A percentile compares a stretch with the other conserved stretches of the same genome.
These are phyloP conservation scores for Monosporascus sp. DNA, from an alignment of 2,329 filamentous ascomycete species.

Conservation along the genomic window DNA sequence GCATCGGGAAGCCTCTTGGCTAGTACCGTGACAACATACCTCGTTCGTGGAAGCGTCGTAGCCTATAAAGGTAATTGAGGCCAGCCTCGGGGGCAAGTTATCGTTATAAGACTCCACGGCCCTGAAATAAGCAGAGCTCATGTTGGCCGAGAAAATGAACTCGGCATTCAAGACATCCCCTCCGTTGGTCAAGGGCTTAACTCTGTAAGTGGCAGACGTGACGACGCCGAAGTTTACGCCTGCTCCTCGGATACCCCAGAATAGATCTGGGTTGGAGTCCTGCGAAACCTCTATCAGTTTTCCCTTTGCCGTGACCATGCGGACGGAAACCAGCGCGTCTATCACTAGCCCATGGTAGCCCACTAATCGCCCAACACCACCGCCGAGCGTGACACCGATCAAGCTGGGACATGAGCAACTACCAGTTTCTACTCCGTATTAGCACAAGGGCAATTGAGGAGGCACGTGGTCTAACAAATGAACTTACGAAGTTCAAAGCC, in stretches of 20 bases:
- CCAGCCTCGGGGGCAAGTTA: not conserved
- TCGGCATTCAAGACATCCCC: not conserved
- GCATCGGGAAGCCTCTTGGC: not conserved
- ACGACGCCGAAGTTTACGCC: conserved; percentile 21
- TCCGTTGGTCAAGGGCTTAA: not conserved
- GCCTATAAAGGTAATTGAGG: not conserved
- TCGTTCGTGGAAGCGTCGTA: not conserved
- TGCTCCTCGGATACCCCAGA: conserved; percentile 21
- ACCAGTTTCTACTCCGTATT: conserved; percentile 2
- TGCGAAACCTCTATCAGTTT: conserved; percentile 9
- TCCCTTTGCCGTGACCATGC: conserved; percentile 20
- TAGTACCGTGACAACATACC: not conserved
- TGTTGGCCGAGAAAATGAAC: not conserved
- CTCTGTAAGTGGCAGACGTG: conserved; percentile 3
- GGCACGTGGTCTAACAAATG: not conserved
- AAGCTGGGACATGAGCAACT: conserved; percentile 7
- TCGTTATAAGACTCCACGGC: not conserved
- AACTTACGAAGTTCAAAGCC: conserved; percentile 11
- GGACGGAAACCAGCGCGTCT: conserved; percentile 21
- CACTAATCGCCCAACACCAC: conserved; percentile 11
- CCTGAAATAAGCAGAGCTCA: not conserved
- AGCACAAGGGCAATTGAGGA: not conserved
- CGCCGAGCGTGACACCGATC: conserved; percentile 16
- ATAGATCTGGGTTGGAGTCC: conserved; percentile 15
- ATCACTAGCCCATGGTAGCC: conserved; percentile 15